Percentiles rank a stretch among this genome's conserved stretches.
These are phyloP conservation scores for Eruca vesicaria DNA, from an alignment of 441 rosid genomes.

Conservation along the genomic window DNA sequence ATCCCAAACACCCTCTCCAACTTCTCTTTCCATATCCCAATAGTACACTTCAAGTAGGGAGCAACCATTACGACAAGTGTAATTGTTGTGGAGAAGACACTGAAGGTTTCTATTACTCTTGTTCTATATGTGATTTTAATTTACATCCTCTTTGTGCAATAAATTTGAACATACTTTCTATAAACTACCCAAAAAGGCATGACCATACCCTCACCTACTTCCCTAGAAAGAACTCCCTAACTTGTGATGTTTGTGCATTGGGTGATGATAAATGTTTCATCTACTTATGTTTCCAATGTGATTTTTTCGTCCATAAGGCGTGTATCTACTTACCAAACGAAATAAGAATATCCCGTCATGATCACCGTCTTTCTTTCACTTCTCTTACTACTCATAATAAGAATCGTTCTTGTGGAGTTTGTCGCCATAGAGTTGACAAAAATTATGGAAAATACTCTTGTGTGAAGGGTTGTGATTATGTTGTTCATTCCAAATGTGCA, in stretches of 20 bases:
- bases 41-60: background rate
- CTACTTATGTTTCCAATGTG: background rate
- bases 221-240: background rate
- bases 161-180: background rate
- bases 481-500: background rate
- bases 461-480: background rate
- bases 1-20: background rate
- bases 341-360: background rate
- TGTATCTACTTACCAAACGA: background rate
- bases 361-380: background rate
- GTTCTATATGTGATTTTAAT: background rate
- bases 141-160: background rate
- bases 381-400: background rate
- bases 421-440: background rate
- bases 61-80: background rate
- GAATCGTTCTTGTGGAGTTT: background rate
- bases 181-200: conserved; percentile 1
- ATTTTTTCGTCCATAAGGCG: background rate
- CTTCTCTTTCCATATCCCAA: background rate
- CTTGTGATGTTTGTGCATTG: background rate
- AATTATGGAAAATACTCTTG: background rate
- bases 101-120: background rate
- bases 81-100: background rate
- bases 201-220: background rate
- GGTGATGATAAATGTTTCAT: background rate